These are phyloP conservation scores for Neltuma alba DNA, from an alignment of 306 rosid species.

Conservation along the genomic window DNA sequence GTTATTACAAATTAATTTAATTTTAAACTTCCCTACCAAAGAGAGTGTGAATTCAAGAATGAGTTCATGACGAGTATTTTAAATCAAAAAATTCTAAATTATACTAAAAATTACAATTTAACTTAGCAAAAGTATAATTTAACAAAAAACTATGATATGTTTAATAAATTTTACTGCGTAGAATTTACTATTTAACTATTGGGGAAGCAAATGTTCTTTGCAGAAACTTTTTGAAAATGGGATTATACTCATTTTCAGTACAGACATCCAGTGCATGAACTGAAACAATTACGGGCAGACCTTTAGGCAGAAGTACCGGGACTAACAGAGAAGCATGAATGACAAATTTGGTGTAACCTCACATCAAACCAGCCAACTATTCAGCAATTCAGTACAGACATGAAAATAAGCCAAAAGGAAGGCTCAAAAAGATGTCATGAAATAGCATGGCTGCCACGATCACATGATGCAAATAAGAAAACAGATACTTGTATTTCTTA, in stretches of 20 bases:
- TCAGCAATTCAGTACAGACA: conserved; percentile 10
- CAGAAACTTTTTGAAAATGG: background rate
- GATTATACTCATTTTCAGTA: background rate
- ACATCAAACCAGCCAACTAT: conserved; percentile 12
- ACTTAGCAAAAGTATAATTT: no score
- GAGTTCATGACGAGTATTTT: no score
- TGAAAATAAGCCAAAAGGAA: background rate
- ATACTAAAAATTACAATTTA: no score
- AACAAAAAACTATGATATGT: no score
- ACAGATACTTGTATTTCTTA: conserved; percentile 43
- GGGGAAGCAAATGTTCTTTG: background rate
- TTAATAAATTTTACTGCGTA: no score
- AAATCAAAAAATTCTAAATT: background rate
- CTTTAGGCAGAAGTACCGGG: conserved; percentile 35
- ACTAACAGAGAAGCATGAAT: conserved; percentile 23
- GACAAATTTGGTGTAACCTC: background rate
- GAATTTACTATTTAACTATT: no score
- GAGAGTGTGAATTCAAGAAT: no score
- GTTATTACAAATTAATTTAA: no score
- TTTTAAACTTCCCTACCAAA: no score
- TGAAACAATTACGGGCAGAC: conserved; percentile 26
- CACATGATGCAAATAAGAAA: conserved; percentile 33
- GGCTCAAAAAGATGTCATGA: conserved; percentile 13
- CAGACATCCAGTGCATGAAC: background rate
- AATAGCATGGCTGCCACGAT: background rate